Percentiles rank a stretch among this genome's conserved stretches.
Evolutionary conservation across 306 rosid species (phyloP).

Genomic region (Alnus rubra): DNA sequence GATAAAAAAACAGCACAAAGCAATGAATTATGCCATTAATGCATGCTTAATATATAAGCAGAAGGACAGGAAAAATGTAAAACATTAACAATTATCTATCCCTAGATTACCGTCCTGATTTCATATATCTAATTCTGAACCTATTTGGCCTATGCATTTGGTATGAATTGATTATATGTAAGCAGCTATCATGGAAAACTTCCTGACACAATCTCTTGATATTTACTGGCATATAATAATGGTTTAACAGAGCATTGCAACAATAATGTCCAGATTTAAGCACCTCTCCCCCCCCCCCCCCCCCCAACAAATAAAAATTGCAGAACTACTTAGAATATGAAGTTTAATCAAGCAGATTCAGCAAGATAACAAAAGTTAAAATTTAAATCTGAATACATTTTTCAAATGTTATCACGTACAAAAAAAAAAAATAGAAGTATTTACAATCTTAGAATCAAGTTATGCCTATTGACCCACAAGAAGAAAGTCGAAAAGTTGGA

Average conservation of each 20-base stretch:
- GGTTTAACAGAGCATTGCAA: not conserved
- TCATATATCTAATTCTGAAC: not conserved
- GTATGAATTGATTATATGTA: not conserved
- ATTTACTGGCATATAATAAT: not conserved
- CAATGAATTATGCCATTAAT: slow-evolving; percentile 1
- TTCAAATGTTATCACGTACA: not conserved
- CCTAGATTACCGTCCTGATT: not conserved
- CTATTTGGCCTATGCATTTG: not conserved
- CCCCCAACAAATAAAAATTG: no score
- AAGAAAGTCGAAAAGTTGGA: not conserved
- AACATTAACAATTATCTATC: not conserved
- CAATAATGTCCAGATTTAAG: no score
- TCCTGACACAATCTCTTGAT: not conserved
- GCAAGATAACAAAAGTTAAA: no score
- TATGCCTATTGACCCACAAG: not conserved
- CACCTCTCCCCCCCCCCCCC: no score
- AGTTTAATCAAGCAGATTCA: no score
- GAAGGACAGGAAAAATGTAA: not conserved
- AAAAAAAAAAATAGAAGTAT: not conserved
- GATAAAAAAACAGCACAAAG: slow-evolving; percentile 14
- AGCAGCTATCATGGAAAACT: not conserved
- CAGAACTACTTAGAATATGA: no score
- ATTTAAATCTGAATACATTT: not conserved
- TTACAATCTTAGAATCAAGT: not conserved
- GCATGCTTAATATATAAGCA: slow-evolving; percentile 9